Percentiles rank a stretch among this genome's conserved stretches.
phyloP scores from a whole-genome alignment of 2,329 filamentous ascomycete genomes.

The Diaporthe citriasiana region DNA sequence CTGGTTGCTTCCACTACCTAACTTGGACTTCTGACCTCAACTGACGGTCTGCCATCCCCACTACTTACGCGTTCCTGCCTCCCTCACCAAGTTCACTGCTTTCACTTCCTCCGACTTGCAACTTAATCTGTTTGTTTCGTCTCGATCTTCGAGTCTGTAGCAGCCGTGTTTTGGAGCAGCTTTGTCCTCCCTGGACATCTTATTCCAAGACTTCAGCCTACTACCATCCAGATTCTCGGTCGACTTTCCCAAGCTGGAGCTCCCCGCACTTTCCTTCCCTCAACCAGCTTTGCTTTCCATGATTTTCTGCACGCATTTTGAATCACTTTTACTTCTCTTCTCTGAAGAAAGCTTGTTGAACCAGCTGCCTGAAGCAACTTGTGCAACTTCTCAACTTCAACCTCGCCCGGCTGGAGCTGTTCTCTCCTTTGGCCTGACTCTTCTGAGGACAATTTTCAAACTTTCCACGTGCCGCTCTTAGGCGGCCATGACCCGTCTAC shows the following conservation, averaged over 20 bases:
- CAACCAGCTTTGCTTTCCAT: background rate
- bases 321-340: background rate
- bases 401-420: background rate
- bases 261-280: background rate
- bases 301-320: background rate
- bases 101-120: background rate
- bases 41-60: background rate
- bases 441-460: background rate
- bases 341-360: background rate
- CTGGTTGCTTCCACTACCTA: background rate
- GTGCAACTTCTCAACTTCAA: background rate
- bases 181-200: background rate
- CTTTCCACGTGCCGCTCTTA: background rate
- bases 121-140: background rate
- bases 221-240: background rate
- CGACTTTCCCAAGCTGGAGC: background rate
- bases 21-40: background rate
- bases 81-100: background rate
- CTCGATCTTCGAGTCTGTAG: background rate
- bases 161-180: background rate
- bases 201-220: too few relatives aligned
- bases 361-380: background rate
- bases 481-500: accelerated
- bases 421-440: background rate
- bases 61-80: background rate